Evolutionary conservation across 2,329 filamentous ascomycete genomes (phyloP), one percentile per base, ranked within the genome.

Genomic region (Penicillium thymicola): DNA sequence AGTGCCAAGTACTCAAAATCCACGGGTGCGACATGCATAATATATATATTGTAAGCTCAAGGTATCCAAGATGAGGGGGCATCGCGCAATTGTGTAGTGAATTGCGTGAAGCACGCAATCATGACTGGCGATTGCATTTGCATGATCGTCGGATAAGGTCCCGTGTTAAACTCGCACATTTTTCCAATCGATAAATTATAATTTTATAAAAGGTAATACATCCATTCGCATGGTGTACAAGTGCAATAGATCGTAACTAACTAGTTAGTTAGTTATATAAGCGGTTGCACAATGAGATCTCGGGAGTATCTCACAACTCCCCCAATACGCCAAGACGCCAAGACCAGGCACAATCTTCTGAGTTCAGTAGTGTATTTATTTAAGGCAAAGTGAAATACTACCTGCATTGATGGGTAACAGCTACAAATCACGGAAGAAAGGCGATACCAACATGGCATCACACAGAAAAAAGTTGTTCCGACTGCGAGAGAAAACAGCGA

Each of bases 31-130:
- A 43, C 3, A 5, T 27, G 11, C 21, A 44, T 38, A 23, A 32
- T 55, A 42, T 52, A 58, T 23, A 10, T 45, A 45, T 16, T 16
- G 1, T 46, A 49, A 43, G 34, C n/a, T n/a, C 28, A 42, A 23
- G 13, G 8, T 28, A 14, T 30, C 25, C 13, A 50, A 25, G 34
- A 47, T n/a, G 54, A 54, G 58, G 45, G 55, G 59, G 21, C 27
- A 60, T 64, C 54, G 59, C 61, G 63, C 58, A 54, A 61, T 65
- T 50, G 47, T 54, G 52, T 36, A 43, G 42, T 38, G 49, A 52
- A 52, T 57, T 57, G 40, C 48, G 48, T 45, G 42, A 49, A 65
- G 63, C 63, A 65, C 63, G 63, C 63, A 50, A 64, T 64, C 47
- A 34, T 40, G 32, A 53, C 59, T 57, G 53, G 18, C 44, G 51